These are phyloP conservation scores for Teratosphaeria nubilosa DNA, from an alignment of 2,329 filamentous ascomycete genomes.

Conservation along the genomic window DNA sequence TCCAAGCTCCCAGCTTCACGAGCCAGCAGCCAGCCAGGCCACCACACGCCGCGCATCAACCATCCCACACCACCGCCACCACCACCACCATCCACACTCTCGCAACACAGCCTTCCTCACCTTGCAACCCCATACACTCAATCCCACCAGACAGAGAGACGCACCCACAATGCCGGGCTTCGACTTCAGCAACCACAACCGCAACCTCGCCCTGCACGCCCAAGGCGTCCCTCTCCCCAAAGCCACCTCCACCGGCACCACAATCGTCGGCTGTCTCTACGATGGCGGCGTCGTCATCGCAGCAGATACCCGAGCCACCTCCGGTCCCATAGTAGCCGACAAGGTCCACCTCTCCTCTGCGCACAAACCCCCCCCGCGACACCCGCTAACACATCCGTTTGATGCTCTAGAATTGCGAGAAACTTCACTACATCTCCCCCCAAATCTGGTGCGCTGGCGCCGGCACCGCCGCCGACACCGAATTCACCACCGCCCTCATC, in stretches of 20 bases:
- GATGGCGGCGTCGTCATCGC: conserved; percentile 97
- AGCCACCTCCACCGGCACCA: conserved; percentile 96
- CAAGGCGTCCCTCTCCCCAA: conserved; percentile 90
- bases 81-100: not conserved
- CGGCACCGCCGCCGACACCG: conserved; percentile 93
- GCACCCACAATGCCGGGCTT: conserved; percentile 7
- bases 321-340: conserved; percentile 95
- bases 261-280: conserved; percentile 94
- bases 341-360: conserved; percentile 48
- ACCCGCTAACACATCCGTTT: not conserved
- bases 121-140: no score
- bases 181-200: conserved; percentile 94
- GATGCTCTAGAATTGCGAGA: conserved; percentile 76
- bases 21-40: not conserved
- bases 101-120: no score
- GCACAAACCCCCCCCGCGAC: not conserved
- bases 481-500: conserved; percentile 97
- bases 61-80: not conserved
- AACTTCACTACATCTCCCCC: conserved; percentile 96
- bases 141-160: not conserved
- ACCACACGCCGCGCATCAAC: not conserved
- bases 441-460: conserved; percentile 99
- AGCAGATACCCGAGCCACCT: conserved; percentile 94
- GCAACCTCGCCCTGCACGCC: conserved; percentile 91
- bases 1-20: not conserved